Percentiles rank a stretch among this genome's conserved stretches.
Conservation (phyloP, 768 basidiomycete species). For the Hygrophorus pudorinus region DNA sequence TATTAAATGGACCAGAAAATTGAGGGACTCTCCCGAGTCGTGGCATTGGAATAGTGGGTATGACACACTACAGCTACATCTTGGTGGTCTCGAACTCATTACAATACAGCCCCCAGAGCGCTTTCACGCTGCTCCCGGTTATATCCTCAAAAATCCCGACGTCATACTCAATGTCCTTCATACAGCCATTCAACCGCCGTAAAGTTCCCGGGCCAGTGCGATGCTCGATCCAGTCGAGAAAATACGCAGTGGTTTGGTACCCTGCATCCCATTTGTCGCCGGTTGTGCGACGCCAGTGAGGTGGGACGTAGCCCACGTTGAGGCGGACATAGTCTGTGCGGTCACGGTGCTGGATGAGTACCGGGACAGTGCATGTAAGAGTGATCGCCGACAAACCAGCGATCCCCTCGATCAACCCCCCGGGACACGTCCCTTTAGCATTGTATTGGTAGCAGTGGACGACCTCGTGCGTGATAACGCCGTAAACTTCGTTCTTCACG, state of each 20-base stretch:
- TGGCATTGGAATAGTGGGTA: too few species aligned
- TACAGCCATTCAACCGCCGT: conserved; percentile 42
- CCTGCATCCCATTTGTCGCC: conserved; percentile 63
- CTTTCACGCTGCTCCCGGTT: conserved; percentile 40
- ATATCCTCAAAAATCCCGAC: conserved; percentile 41
- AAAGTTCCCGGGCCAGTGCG: conserved; percentile 45
- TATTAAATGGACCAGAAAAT: too few species aligned
- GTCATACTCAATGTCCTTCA: conserved; percentile 42
- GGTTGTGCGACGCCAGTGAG: conserved; percentile 52
- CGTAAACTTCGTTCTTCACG: conserved; percentile 47
- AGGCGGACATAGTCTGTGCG: conserved; percentile 73
- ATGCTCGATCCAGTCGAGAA: conserved; percentile 59
- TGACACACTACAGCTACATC: too few species aligned
- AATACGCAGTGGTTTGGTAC: conserved; percentile 65
- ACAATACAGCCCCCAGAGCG: conserved; percentile 53
- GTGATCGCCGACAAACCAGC: conserved; percentile 40
- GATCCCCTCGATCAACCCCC: conserved; percentile 70
- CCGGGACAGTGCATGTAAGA: not conserved
- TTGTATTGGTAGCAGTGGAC: conserved; percentile 75
- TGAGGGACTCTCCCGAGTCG: too few species aligned
- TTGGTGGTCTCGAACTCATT: conserved; percentile 6
- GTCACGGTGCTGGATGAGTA: not conserved
- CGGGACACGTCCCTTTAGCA: conserved; percentile 47
- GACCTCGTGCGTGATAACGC: conserved; percentile 53
- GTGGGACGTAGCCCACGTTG: conserved; percentile 45